Evolutionary conservation across 1,284 basidiomycete species (phyloP), one percentile per base, ranked within the genome.

Genomic region (Irpex rosettiformis): DNA sequence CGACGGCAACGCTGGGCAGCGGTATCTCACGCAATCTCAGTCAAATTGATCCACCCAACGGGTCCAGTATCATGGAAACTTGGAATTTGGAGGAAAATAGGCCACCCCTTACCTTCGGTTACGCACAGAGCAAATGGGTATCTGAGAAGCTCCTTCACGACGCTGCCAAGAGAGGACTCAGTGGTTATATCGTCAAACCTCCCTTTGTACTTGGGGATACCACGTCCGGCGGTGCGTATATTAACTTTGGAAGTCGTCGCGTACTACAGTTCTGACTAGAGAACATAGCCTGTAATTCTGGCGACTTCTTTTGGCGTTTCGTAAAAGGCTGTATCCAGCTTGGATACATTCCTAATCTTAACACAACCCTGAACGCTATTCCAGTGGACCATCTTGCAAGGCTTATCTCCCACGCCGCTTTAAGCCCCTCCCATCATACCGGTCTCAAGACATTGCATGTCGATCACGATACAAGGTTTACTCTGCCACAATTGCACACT

Each of bases 1-100:
- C 33, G 25, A 22, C 45, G 52, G 18, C 33, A 8, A 37, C 33
- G 10, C 33, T 37, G 33, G 33, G 33, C 33, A 37, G 33, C 16
- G 16, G 72, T 81, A 4, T 72, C 77, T 7, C 33, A 37, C 16
- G 11, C 33, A 8, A 37, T 8, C 16, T 37, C 33, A 8, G 10
- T 37, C 33, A 8, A 11, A 16, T 11, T 37, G 11, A 37, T 37
- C 10, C 33, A 16, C 10, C 11, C 16, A 16, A 8, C 16, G 33
- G 33, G 33, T 16, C 10, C 16, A 8, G 33, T 11, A 16, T 37
- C 10, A 16, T 8, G 33, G 33, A 37, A 37, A 16, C 10, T 16
- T 37, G 10, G 11, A 37, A 37, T 3, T 37, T 37, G 33, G 33
- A 37, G 33, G 33, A 8, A 37, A 37, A 8, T 37, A 8, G 33